Percentiles rank a stretch among this genome's conserved stretches.
These are phyloP conservation scores for Clitocybe nebularis DNA, from an alignment of 1,284 basidiomycete genomes.

Conservation along the genomic window DNA sequence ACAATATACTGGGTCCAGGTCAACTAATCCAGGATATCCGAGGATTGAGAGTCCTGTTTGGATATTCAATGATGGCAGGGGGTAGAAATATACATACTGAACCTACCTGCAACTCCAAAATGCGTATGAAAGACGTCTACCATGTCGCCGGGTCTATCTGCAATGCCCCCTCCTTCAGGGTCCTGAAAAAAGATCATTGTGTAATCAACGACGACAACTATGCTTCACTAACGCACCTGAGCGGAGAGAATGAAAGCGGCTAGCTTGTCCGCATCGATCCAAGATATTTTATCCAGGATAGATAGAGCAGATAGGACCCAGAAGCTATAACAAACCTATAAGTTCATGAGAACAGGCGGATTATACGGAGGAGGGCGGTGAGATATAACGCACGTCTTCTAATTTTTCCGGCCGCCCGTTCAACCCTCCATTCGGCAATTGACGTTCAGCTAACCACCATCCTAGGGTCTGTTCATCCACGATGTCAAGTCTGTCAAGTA, in stretches of 20 bases:
- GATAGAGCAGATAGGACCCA: constrained; percentile 92
- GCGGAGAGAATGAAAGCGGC: constrained; percentile 82
- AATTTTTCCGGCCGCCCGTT: constrained; percentile 97
- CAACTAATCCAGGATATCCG: constrained; percentile 80
- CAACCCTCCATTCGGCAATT: constrained; percentile 89
- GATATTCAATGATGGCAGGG: not conserved
- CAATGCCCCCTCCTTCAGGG: constrained; percentile 87
- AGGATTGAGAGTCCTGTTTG: constrained; percentile 77
- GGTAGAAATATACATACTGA: not conserved
- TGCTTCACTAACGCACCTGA: constrained; percentile 52
- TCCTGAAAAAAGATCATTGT: constrained; percentile 50
- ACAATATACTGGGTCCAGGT: constrained; percentile 94
- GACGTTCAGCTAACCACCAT: constrained; percentile 93
- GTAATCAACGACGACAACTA: constrained; percentile 2
- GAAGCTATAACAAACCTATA: constrained; percentile 94
- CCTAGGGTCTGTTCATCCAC: constrained; percentile 75
- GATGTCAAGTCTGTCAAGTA: constrained; percentile 77
- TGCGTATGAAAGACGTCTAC: constrained; percentile 95
- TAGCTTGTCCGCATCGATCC: constrained; percentile 90
- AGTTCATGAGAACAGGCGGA: not conserved
- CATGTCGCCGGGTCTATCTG: constrained; percentile 91
- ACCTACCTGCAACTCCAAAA: constrained; percentile 87
- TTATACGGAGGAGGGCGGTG: not conserved
- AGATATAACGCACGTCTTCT: constrained; percentile 72
- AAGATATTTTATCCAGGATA: constrained; percentile 80